Evolutionary conservation across 768 basidiomycete species (phyloP).

Genomic region (Termitomyces sp.): DNA sequence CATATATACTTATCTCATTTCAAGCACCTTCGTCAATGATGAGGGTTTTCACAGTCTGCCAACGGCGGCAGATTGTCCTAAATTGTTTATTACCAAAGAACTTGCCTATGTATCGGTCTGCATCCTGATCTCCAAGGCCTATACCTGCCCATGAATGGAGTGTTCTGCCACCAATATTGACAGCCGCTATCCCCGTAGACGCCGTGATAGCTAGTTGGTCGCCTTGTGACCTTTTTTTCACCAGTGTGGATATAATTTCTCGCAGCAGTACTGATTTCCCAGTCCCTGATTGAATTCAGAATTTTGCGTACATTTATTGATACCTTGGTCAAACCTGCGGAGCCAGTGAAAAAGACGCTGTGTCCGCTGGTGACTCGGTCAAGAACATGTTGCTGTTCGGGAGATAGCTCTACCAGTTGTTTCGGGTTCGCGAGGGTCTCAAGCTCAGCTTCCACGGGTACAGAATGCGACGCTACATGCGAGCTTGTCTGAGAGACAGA

Average conservation of each 20-base stretch:
- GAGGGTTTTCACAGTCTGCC: constrained; percentile 57
- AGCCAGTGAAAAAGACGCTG: constrained; percentile 83
- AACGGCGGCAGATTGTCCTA: constrained; percentile 44
- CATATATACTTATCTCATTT: not conserved
- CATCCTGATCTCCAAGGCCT: constrained; percentile 60
- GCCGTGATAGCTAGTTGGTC: constrained; percentile 63
- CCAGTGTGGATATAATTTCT: constrained; percentile 56
- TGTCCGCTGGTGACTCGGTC: constrained; percentile 49
- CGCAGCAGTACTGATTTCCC: constrained; percentile 82
- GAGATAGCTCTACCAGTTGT: constrained; percentile 34
- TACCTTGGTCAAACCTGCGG: constrained; percentile 52
- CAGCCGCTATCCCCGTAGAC: constrained; percentile 72
- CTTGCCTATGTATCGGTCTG: constrained; percentile 49
- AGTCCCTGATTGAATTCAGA: constrained; percentile 41
- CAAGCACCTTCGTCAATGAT: constrained; percentile 82
- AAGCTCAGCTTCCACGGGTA: not conserved
- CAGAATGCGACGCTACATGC: not conserved
- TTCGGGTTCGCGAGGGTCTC: not conserved
- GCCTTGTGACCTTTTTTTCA: constrained; percentile 18
- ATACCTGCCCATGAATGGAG: constrained; percentile 83
- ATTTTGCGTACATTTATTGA: not conserved
- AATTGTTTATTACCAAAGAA: constrained; percentile 37
- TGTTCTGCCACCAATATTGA: constrained; percentile 82
- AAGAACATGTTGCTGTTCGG: constrained; percentile 47
- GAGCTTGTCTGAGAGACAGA: not conserved